Base-by-base conservation (phyloP, 495 filamentous ascomycete species). In the Umbilicaria muhlenbergii region DNA sequence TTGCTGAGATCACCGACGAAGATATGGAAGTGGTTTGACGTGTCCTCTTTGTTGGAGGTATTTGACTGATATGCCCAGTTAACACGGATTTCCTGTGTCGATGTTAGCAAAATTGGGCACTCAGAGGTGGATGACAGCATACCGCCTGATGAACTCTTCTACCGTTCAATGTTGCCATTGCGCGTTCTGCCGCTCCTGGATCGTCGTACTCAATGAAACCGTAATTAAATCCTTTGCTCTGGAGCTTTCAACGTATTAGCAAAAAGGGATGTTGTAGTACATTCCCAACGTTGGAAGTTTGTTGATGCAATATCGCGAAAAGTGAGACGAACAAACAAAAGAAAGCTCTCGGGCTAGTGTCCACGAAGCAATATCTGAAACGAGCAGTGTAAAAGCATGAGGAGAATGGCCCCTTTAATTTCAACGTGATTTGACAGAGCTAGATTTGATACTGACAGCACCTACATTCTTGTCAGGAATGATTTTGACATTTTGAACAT, bases 61-160 rank as follows among this genome's bases (percentile, higher is more conserved):
- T 93, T 99, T 50, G 88, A 94, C 65, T 96, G 91, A 54, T 96
- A 99, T 14, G 91, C 91, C 91, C 91, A 99, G 69, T 99, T 99
- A 51, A 99, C 91, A 40, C 88, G 84, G 50, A 99, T 99, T 71
- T 99, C 91, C 89, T 98, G 60, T 36, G 50, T 33, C 18, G 34
- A 11, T 42, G 35, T 44, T 24, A 51, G 38, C n/a, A 15, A 34
- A 34, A 17, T n/a, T 36, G 14, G 15, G 31, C 46, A 12, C 17
- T 16, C 33, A n/a, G 31, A 32, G 34, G 17, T 11, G 42, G 34
- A 32, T 31, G 34, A 32, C 16, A 38, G 8, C 81, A 64, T 73
- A 94, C 89, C 59, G 83, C 77, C 64, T 96, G 87, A 56, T 96
- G 91, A 45, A 99, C 86, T 21, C 91, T 77, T 46, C 91, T 80